A percentile compares a stretch with the other conserved stretches of the same genome.
These are phyloP conservation scores for Neonectria magnoliae DNA, from an alignment of 2,329 filamentous ascomycete species.

Conservation along the genomic window DNA sequence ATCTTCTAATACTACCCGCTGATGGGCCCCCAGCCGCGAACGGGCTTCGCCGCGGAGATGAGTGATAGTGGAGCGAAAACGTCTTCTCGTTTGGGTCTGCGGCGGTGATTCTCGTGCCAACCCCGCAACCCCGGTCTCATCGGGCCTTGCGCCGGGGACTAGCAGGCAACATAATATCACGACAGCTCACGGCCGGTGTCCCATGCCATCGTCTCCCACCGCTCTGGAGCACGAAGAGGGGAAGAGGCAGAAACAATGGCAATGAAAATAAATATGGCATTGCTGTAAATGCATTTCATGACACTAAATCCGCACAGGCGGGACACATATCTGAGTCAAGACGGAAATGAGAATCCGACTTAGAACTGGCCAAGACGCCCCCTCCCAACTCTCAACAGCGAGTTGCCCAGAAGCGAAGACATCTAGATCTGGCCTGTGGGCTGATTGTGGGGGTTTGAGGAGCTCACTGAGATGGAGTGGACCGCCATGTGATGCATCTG, in stretches of 20 bases:
- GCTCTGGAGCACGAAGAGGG: background rate
- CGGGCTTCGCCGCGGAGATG: conserved; percentile 28
- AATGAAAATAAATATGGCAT: background rate
- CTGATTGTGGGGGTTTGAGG: conserved; percentile 35
- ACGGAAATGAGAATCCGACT: conserved; percentile 11
- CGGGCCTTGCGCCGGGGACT: background rate
- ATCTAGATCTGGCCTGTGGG: conserved; percentile 30
- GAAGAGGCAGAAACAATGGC: background rate
- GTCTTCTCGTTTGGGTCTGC: conserved; percentile 28
- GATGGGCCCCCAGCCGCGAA: conserved; percentile 20
- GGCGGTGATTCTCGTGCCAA: conserved; percentile 24
- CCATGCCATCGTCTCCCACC: conserved; percentile 3
- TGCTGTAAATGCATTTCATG: background rate
- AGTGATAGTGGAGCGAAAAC: conserved; percentile 26
- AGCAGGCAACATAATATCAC: background rate
- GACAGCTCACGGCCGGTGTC: background rate
- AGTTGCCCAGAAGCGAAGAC: conserved; percentile 17
- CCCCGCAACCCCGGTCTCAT: conserved; percentile 13
- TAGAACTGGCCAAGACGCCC: background rate
- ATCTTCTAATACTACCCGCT: conserved; percentile 27
- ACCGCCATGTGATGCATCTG: conserved; percentile 33
- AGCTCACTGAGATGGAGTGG: conserved; percentile 31
- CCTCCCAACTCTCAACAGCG: background rate
- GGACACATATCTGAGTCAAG: background rate
- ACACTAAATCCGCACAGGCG: background rate